A percentile compares a stretch with the other conserved stretches of the same genome.
Conservation (phyloP, 2,329 filamentous ascomycete genomes). For the Alternaria sp. region DNA sequence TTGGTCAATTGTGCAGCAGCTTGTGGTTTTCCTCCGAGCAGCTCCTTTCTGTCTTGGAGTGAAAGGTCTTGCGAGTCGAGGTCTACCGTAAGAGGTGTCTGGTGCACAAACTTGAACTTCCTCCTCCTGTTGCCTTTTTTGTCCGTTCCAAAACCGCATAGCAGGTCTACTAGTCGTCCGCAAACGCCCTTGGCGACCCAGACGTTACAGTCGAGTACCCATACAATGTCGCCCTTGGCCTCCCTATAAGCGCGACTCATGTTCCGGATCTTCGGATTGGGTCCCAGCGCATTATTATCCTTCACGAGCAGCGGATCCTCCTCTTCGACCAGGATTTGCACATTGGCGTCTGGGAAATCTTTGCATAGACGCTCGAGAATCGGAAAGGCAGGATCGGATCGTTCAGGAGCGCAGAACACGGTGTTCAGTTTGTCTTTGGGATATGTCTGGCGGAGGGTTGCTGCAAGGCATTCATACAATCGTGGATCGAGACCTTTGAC, state of each 20-base stretch:
- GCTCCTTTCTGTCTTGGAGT: constrained; percentile 41
- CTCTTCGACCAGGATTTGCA: constrained; percentile 78
- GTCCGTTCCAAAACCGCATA: constrained; percentile 71
- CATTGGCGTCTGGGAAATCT: constrained; percentile 77
- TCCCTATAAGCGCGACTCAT: constrained; percentile 93
- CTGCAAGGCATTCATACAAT: constrained; percentile 90
- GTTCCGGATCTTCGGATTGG: constrained; percentile 98
- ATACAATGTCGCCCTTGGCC: constrained; percentile 83
- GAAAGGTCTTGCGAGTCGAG: constrained; percentile 49
- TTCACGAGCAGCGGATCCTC: constrained; percentile 76
- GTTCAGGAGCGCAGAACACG: constrained; percentile 80
- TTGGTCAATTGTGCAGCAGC: constrained; percentile 29
- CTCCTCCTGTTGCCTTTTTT: constrained; percentile 44
- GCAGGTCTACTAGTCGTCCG: constrained; percentile 86
- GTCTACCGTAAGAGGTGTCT: constrained; percentile 90
- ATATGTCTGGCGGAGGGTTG: constrained; percentile 84
- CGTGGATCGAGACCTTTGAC: constrained; percentile 90
- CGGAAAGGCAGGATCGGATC: constrained; percentile 77
- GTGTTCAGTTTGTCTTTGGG: constrained; percentile 78
- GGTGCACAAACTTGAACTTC: constrained; percentile 88
- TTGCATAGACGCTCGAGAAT: constrained; percentile 74
- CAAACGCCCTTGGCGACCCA: constrained; percentile 84
- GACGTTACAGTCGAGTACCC: constrained; percentile 96
- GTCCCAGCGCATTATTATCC: constrained; percentile 70
- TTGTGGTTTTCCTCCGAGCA: constrained; percentile 41